A percentile compares a stretch with the other conserved stretches of the same genome.
Evolutionary conservation across 169 alveolate species (phyloP).

Genomic region (Plasmodium ovale): DNA sequence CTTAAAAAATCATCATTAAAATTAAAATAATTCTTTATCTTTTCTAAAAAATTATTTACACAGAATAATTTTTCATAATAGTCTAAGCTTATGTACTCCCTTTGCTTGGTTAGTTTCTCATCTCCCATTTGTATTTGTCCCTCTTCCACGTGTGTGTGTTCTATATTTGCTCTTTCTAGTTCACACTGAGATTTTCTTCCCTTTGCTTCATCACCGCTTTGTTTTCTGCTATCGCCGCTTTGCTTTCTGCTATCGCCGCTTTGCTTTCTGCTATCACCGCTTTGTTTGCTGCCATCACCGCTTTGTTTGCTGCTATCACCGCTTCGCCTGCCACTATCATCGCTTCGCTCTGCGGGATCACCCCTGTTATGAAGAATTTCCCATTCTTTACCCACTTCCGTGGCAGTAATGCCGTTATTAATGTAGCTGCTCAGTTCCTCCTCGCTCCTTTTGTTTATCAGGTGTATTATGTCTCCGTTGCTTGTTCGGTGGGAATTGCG

Average conservation of each 20-base stretch:
- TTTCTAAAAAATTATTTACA: conserved; percentile 38
- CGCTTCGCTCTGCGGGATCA: too few species aligned
- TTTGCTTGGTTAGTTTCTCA: conserved; percentile 59
- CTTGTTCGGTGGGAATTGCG: background rate
- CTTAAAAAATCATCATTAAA: conserved; percentile 56
- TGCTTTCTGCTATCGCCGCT: background rate
- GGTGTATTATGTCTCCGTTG: conserved; percentile 8
- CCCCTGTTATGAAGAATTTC: too few species aligned
- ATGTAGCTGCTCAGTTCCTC: conserved; percentile 28
- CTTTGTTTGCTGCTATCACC: background rate
- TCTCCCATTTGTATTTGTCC: background rate
- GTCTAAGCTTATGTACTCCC: conserved; percentile 52
- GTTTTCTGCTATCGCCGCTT: background rate
- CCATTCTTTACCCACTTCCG: background rate
- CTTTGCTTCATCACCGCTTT: background rate
- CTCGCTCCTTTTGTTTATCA: conserved; percentile 49
- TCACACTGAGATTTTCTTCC: background rate
- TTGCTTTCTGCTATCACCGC: background rate
- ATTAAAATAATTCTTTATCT: conserved; percentile 64
- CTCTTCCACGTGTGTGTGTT: background rate
- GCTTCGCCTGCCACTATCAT: background rate
- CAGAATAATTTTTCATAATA: conserved; percentile 48
- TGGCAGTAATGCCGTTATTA: background rate
- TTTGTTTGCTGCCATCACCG: background rate
- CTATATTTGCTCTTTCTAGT: background rate